Evolutionary conservation across 148 eudicot genomes (phyloP).

Genomic region (Chenopodium berlandieri): DNA sequence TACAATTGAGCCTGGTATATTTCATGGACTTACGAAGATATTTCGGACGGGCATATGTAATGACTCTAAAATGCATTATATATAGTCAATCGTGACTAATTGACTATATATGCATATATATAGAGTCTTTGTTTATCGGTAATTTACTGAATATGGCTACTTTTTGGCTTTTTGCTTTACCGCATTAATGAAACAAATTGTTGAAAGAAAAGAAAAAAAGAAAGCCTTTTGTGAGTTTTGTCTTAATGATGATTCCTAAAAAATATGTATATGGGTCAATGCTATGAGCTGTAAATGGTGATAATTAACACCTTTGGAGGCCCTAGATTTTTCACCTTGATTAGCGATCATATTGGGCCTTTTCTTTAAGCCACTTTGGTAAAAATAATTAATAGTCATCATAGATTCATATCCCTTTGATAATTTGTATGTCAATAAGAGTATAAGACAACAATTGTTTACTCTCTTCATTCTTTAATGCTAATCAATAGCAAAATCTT

Average conservation of each 20-base stretch:
- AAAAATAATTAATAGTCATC: neutral
- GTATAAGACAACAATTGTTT: too few species aligned
- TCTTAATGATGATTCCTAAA: neutral
- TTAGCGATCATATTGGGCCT: neutral
- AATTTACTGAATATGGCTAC: neutral
- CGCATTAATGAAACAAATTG: neutral
- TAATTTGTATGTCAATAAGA: constrained; percentile 11
- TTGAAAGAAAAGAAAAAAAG: neutral
- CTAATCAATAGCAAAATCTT: too few species aligned
- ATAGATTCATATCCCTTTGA: too few species aligned
- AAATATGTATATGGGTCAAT: neutral
- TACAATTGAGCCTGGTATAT: too few species aligned
- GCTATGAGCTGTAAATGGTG: constrained; percentile 17
- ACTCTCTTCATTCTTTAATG: too few species aligned
- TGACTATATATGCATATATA: too few species aligned
- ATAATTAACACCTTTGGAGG: neutral
- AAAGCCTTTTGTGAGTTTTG: too few species aligned
- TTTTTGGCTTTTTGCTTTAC: neutral
- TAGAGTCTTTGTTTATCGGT: neutral
- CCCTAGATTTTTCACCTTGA: neutral
- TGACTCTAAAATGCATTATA: too few species aligned
- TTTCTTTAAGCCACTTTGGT: neutral
- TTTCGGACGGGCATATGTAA: too few species aligned
- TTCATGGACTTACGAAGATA: too few species aligned
- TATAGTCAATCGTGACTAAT: too few species aligned